Base-by-base conservation (phyloP, 164 flowering plant genomes). In the Echeveria elegans region DNA sequence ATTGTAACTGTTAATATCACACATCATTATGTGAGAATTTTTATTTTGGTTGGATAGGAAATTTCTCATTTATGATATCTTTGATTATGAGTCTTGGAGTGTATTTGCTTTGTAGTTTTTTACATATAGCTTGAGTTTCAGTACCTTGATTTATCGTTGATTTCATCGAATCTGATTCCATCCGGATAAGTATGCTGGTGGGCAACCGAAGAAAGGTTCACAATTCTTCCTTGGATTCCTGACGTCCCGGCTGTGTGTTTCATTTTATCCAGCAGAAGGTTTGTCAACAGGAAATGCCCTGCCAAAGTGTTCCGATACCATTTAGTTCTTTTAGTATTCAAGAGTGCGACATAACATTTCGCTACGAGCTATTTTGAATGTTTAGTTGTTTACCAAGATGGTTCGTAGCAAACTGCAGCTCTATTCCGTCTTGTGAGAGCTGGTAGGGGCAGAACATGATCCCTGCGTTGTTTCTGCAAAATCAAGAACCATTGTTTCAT, bases 241-340 rank as follows among this genome's bases (percentile, higher is more conserved):
- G 81, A 75, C 15, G 36, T 63, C 69, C 66, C 84, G 37, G 96
- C 97, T 0, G 99, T 89, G 15, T 76, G 64, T 77, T 88, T 91
- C 92, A 94, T 89, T 72, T 86, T 92, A 60, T 90, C 96, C 2
- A 94, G 92, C 19, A 94, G 88, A 71, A 94, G 92, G 72, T 86
- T 92, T 34, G 99, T 89, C 68, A 94, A 73, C 58, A 77, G 81
- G 71, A 94, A 94, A 78, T 94, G 99, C 53, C 99, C 97, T 91
- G 83, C 62, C 19, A 32, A 21, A 48, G 1, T 23, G 34, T 23
- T 53, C 48, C 45, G 14, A 40, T 40, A 40, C 11, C 8, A 40
- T 2, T 34, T 19, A 24, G 30, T 41, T 23, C 23, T 9, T 15
- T 11, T 23, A 6, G n/a, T 38, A 11, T 21, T 23, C 23, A 9